A percentile compares a stretch with the other conserved stretches of the same genome.
Conservation (phyloP, 208 protist genomes). For the Trichomonas tenax region DNA sequence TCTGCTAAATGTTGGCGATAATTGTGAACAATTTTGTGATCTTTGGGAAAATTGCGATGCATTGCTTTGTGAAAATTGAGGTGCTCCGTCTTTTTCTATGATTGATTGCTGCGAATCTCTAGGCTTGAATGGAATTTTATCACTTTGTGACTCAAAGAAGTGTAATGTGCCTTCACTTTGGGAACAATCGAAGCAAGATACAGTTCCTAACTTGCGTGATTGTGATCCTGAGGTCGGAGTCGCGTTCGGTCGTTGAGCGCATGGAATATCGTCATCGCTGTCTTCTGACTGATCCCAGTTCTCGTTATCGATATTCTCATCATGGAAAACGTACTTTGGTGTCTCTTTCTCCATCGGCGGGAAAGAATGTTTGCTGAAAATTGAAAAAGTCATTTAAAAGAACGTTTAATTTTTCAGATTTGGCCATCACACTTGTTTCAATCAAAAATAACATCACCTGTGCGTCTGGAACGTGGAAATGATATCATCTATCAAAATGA, state of each 20-base stretch:
- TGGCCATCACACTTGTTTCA: no score
- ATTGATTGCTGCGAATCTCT: background rate
- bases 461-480: no score
- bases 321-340: background rate
- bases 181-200: background rate
- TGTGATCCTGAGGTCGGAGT: background rate
- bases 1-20: background rate
- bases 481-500: no score
- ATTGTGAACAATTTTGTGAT: background rate
- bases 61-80: background rate
- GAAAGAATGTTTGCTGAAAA: background rate
- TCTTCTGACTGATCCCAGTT: background rate
- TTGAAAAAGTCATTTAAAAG: background rate
- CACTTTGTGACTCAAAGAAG: background rate
- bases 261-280: background rate
- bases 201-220: background rate
- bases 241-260: background rate
- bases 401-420: background rate
- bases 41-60: background rate
- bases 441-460: no score
- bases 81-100: background rate
- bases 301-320: background rate
- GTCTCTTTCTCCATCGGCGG: background rate
- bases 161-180: background rate
- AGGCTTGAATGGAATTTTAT: background rate